phyloP scores from a whole-genome alignment of 2,329 filamentous ascomycete genomes.

The Cercospora sp. region DNA sequence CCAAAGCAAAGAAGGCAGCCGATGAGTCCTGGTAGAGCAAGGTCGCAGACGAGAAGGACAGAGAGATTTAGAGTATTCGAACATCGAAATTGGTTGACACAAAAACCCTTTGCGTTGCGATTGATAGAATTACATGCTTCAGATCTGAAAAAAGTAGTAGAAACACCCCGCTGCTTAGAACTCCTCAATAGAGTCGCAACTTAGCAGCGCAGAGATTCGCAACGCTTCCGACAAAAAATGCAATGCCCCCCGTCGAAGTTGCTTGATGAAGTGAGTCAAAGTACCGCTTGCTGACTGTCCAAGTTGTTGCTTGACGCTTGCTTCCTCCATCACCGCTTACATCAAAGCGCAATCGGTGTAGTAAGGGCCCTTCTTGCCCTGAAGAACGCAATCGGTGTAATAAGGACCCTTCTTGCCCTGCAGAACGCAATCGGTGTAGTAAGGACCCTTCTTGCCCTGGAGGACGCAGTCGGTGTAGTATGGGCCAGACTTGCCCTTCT shows the following conservation, averaged over 20 bases:
- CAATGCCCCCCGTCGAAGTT: not conserved
- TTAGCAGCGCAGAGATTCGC: not conserved
- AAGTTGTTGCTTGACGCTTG: no score
- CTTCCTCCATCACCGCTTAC: not conserved
- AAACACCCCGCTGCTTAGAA: not conserved
- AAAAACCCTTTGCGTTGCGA: not conserved
- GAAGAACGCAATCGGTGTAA: not conserved
- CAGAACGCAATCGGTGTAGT: not conserved
- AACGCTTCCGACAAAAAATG: not conserved
- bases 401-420: not conserved
- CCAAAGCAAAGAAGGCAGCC: not conserved
- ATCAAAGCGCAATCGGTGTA: not conserved
- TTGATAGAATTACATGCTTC: not conserved
- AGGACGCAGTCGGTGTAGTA: not conserved
- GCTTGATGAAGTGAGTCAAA: not conserved
- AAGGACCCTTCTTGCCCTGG: not conserved
- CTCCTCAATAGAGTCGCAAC: no score
- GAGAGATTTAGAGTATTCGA: not conserved
- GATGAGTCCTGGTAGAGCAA: not conserved
- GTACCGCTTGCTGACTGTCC: not conserved
- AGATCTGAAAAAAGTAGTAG: not conserved
- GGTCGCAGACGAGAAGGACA: not conserved
- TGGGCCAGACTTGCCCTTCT: not conserved
- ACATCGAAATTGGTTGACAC: not conserved
- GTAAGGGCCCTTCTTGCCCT: not conserved